phyloP scores from a whole-genome alignment of 2,329 filamentous ascomycete genomes.

The Fusarium sp. region DNA sequence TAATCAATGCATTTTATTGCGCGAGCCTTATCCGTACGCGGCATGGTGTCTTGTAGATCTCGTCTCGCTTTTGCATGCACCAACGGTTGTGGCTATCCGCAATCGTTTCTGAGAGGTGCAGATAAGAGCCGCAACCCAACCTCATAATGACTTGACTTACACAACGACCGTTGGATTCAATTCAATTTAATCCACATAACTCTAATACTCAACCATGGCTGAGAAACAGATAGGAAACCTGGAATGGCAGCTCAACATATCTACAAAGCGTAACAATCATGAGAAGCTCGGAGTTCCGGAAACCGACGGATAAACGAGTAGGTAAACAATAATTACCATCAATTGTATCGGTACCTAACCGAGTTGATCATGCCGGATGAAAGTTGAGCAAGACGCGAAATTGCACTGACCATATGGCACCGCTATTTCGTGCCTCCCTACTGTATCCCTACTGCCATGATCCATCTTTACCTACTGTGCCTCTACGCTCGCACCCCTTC shows the following conservation, averaged over 20 bases:
- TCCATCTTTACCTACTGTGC: constrained; percentile 1
- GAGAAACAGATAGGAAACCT: constrained; percentile 12
- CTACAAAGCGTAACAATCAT: constrained; percentile 16
- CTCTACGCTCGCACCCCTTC: constrained; percentile 17
- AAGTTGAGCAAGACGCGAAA: constrained; percentile 42
- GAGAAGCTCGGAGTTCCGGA: constrained; percentile 37
- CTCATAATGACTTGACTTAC: constrained; percentile 22
- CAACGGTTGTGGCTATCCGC: constrained; percentile 37
- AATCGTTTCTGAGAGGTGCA: constrained; percentile 25
- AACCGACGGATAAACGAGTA: constrained; percentile 40
- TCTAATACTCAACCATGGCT: constrained; percentile 28
- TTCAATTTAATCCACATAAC: constrained; percentile 19
- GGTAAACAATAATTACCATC: constrained; percentile 9
- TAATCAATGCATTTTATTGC: constrained; percentile 8
- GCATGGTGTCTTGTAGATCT: constrained; percentile 41
- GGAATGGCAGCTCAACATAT: constrained; percentile 32
- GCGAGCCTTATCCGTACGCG: constrained; percentile 33
- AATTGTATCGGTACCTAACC: constrained; percentile 44
- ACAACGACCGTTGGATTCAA: constrained; percentile 13
- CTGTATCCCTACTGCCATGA: neutral
- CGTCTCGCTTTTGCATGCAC: constrained; percentile 37
- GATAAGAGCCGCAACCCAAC: constrained; percentile 40
- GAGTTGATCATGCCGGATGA: constrained; percentile 29
- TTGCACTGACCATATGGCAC: constrained; percentile 37
- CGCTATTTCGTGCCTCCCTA: constrained; percentile 15